Evolutionary conservation across 2,329 filamentous ascomycete genomes (phyloP), one percentile per base, ranked within the genome.

Genomic region (Epichloe brachyelytri): DNA sequence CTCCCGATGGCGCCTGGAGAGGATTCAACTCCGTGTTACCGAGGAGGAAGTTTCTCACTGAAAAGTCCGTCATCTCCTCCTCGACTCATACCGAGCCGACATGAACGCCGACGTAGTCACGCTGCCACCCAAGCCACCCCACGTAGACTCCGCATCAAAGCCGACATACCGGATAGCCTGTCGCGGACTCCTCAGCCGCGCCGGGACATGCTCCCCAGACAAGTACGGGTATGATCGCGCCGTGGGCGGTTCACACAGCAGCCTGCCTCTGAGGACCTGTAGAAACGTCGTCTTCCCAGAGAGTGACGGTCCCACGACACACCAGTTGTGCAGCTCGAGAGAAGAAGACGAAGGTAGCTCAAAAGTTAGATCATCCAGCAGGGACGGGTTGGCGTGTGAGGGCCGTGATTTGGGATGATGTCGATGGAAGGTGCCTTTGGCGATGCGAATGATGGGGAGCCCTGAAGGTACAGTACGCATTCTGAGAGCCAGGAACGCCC

Each of bases 11-110:
- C 12, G 63, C 57, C 34, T 72, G 68, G 10, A 81, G 69, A 1
- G 87, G 80, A 61, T 97, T 96, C 53, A 96, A 72, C 54, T 90
- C 80, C 3, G 85, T 94, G 60, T 93, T 84, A 0, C 89, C 89
- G 14, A 81, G 76, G 17, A 98, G 68, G 63, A 88, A 97, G 67
- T 95, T 83, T 48, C 77, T 69, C 2, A 97, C 75, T 0, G 85
- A 87, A 67, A 91, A 95, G 65, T 97, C 93, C 1, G 86, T 94
- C 50, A 82, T 68, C 96, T 91, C 34, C 88, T 77, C 38, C 85
- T 74, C 53, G 86, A 90, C 72, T 98, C 93, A 65, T 97, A 98
- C 39, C 93, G 77, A 15, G 89, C 89, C 53, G 87, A 89, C 17
- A 97, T 71, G 63, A 96, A 96, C 4, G 88, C 83, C 19, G 86